These are phyloP conservation scores for Blastomyces emzantsi DNA, from an alignment of 2,329 filamentous ascomycete genomes.

Conservation along the genomic window DNA sequence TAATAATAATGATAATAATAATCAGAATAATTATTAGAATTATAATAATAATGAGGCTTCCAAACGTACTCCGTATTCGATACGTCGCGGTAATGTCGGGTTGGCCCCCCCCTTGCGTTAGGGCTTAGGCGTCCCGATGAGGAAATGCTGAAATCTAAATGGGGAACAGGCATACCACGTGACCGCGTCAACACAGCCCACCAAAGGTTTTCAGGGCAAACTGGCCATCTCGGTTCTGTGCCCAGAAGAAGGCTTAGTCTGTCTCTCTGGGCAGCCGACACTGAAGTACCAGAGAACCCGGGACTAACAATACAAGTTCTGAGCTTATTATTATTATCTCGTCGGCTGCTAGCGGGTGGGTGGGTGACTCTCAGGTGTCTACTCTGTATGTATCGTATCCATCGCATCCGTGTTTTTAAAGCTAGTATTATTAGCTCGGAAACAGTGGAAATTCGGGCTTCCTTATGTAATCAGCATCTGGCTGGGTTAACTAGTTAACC, in stretches of 20 bases:
- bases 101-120: background rate
- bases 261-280: no score
- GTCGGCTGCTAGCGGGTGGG: background rate
- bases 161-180: background rate
- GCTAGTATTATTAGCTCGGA: background rate
- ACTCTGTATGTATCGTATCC: no score
- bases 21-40: background rate
- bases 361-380: no score
- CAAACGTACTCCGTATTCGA: background rate
- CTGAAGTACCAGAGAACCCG: background rate
- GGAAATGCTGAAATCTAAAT: slow-evolving; percentile 1
- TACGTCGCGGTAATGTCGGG: background rate
- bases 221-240: no score
- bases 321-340: background rate
- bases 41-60: background rate
- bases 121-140: background rate
- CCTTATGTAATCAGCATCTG: no score
- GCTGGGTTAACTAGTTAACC: no score
- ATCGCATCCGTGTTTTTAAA: background rate
- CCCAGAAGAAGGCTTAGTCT: background rate
- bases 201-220: background rate
- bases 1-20: background rate
- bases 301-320: background rate
- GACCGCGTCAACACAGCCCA: background rate
- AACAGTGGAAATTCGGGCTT: background rate